Percentiles rank a stretch among this genome's conserved stretches.
These are phyloP conservation scores for Funneliformis geosporum DNA, from an alignment of 192 early-diverging fungal genomes.

Conservation along the genomic window DNA sequence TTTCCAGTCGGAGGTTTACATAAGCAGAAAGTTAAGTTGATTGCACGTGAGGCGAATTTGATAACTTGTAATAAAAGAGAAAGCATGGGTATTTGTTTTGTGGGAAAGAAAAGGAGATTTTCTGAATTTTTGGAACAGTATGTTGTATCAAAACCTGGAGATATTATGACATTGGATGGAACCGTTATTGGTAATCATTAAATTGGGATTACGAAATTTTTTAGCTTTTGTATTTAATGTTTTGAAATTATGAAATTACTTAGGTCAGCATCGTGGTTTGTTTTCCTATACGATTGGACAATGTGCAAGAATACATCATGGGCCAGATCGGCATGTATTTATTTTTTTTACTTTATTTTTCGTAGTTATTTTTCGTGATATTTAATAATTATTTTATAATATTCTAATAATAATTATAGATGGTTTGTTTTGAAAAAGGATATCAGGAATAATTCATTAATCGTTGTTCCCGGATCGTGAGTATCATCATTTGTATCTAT, in stretches of 20 bases:
- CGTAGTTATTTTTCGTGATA: not conserved
- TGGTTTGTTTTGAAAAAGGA: slow-evolving; percentile 81
- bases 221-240: not conserved
- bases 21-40: slow-evolving; percentile 73
- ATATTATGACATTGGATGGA: slow-evolving; percentile 33
- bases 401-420: slow-evolving; percentile 29
- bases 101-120: slow-evolving; percentile 79
- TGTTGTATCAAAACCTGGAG: slow-evolving; percentile 30
- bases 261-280: slow-evolving; percentile 65
- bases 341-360: not conserved
- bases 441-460: slow-evolving; percentile 59
- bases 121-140: slow-evolving; percentile 70
- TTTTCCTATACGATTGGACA: slow-evolving; percentile 84
- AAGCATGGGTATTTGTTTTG: slow-evolving; percentile 97
- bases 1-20: slow-evolving; percentile 81
- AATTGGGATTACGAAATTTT: slow-evolving; percentile 27
- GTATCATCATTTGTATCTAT: slow-evolving; percentile 11
- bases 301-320: slow-evolving; percentile 62
- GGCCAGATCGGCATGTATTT: slow-evolving; percentile 31
- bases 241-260: slow-evolving; percentile 34
- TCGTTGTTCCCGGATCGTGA: slow-evolving; percentile 71
- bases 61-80: slow-evolving; percentile 69
- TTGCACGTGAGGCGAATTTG: slow-evolving; percentile 63
- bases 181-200: slow-evolving; percentile 39
- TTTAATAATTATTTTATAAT: not conserved